Base-by-base conservation (phyloP, 371 early-diverging fungal genomes). In the Coemansia sp. region DNA sequence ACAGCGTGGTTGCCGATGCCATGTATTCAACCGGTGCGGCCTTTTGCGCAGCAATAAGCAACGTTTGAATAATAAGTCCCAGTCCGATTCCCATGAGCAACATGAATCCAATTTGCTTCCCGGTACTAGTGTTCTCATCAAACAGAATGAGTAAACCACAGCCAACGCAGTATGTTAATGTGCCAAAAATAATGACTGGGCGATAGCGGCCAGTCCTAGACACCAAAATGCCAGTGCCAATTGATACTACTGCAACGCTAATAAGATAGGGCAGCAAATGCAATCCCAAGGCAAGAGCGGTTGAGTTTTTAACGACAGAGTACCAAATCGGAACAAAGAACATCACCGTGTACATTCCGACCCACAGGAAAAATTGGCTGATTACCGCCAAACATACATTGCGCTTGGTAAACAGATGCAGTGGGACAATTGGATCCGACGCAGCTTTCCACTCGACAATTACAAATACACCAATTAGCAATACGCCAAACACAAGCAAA, bases 251-350 rank as follows among this genome's bases (percentile, higher is more conserved):
- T 5, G 72, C 69, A 0, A 78, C 37, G 59, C 80, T 61, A 37
- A 87, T 71, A 37, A 90, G 73, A 56, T 87, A 78, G 0, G 91
- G 88, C 58, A 90, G 71, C 39, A 86, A 71, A 59, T 85, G 73
- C 11, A 91, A 63, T 8, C 91, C 91, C 2, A 89, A 78, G 2
- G 64, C 48, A 0, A 87, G 89, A 1, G 90, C 84, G 6, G 83
- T 67, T 16, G 33, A 6, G 56, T 56, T 56, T 66, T 83, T 72
- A 42, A 92, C 91, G 40, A 92, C 86, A 67, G 90, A 91, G 80
- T 91, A 91, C 79, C 89, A 94, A 8, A 91, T 80, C 14, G 95
- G 94, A 0, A 90, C 67, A 52, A 86, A 89, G 67, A 84, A 88
- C 52, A 89, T 77, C 6, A 82, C 66, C 1, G 75, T 73, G 50